These are phyloP conservation scores for Hericium rajendrae DNA, from an alignment of 768 basidiomycete genomes.

Conservation along the genomic window DNA sequence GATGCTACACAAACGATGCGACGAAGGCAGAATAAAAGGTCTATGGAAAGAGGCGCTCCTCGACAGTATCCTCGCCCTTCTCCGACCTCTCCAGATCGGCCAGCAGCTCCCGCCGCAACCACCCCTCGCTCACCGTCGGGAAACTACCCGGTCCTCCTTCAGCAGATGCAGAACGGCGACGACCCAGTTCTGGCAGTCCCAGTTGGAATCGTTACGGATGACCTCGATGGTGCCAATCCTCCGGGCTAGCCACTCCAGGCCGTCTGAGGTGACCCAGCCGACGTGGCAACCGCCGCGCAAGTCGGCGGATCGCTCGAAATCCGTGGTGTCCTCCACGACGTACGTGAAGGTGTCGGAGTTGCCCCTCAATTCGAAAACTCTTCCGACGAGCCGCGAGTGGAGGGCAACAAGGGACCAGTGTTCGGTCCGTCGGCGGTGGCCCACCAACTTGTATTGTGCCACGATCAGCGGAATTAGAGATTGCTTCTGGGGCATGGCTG, in stretches of 20 bases:
- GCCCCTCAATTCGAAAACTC: background rate
- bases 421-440: background rate
- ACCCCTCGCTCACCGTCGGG: background rate
- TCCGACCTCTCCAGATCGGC: background rate
- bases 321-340: background rate
- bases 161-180: background rate
- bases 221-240: background rate
- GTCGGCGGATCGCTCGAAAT: background rate
- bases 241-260: background rate
- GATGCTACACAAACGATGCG: background rate
- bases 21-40: background rate
- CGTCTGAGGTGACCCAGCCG: background rate
- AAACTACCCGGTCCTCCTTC: background rate
- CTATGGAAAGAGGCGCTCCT: background rate
- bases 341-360: background rate
- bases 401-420: background rate
- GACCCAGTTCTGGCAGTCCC: background rate
- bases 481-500: background rate
- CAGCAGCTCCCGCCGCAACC: background rate
- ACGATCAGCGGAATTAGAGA: background rate
- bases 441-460: background rate
- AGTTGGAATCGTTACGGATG: background rate
- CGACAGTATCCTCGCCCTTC: background rate
- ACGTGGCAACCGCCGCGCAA: background rate
- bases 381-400: background rate